Evolutionary conservation across 176 grass and related monocot genomes (phyloP).

Genomic region (Guadua angustifolia): DNA sequence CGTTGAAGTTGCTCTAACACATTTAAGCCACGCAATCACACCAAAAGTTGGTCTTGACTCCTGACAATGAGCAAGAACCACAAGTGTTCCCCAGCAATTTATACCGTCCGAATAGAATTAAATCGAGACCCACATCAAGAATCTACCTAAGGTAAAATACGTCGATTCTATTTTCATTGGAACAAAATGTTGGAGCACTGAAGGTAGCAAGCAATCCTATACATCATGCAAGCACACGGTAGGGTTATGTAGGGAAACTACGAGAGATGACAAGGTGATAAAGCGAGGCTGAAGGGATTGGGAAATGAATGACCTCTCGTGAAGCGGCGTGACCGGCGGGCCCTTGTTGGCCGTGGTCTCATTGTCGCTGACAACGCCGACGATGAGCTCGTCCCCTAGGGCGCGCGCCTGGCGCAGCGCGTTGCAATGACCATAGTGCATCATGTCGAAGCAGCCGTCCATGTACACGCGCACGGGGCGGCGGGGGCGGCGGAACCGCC

Average conservation of each 20-base stretch:
- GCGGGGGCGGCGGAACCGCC: conserved; percentile 34
- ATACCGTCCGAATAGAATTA: background rate
- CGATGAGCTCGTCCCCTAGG: conserved; percentile 84
- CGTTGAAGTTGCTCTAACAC: too few species aligned
- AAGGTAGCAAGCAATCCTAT: background rate
- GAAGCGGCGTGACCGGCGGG: conserved; percentile 72
- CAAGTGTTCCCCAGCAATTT: background rate
- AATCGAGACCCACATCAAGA: background rate
- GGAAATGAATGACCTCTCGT: conserved; percentile 61
- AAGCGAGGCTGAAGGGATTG: background rate
- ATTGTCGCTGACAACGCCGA: conserved; percentile 74
- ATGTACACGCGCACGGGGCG: conserved; percentile 90
- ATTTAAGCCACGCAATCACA: background rate
- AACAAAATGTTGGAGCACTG: background rate
- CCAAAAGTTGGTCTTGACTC: background rate
- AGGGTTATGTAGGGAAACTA: background rate
- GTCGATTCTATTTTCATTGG: background rate
- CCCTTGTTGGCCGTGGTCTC: conserved; percentile 96
- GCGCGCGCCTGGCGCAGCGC: conserved; percentile 76
- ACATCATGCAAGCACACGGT: background rate
- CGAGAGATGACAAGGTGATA: background rate
- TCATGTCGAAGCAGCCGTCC: conserved; percentile 99
- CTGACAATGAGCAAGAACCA: background rate
- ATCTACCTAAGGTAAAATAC: background rate
- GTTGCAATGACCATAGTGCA: conserved; percentile 99